Base-by-base conservation (phyloP, 2,329 filamentous ascomycete species). In the Colletotrichum tropicale region DNA sequence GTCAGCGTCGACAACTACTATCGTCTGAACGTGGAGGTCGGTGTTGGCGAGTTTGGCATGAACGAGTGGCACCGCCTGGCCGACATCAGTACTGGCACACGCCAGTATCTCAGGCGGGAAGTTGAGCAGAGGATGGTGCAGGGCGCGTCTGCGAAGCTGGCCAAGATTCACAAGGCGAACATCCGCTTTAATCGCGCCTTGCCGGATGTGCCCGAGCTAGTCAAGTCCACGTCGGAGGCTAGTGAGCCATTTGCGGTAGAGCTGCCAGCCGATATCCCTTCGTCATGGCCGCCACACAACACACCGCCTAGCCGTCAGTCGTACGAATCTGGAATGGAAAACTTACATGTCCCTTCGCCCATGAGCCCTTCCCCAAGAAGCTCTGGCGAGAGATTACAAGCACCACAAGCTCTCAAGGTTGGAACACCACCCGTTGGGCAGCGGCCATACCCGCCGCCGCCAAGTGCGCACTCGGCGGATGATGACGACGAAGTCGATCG, bases 21-120 rank as follows among this genome's bases (percentile, higher is more conserved):
- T 83, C 94, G 97, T 9, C 88, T 98, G n/a, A 99, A 99, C 78
- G 97, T 98, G 55, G 96, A 98, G 82, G 93, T 98, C 18, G 97
- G 96, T 2, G 96, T 98, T 5, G 96, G 96, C 69, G 97, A 98
- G 82, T 98, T 98, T 83, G 96, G 95, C 67, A 98, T 99, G 96
- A 99, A 98, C 82, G 97, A 98, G 83, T 99, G 97, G 97, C 92
- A 95, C 80, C 92, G 96, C 5, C 87, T 98, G n/a, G 94, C 95
- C 30, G 96, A 98, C 68, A 98, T 99, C 85, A 98, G 95, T 86
- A 98, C 95, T 16, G 94, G 94, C 82, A 99, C 97, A 0, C 91
- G 95, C 79, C 92, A 94, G 77, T 99, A 98, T 82, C 90, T 99
- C 69, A 87, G 89, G 9, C 93, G 93, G 76, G 88, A 90, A 13